These are phyloP conservation scores for Suhomyces vadensis DNA, from an alignment of 805 yeast species.

Conservation along the genomic window DNA sequence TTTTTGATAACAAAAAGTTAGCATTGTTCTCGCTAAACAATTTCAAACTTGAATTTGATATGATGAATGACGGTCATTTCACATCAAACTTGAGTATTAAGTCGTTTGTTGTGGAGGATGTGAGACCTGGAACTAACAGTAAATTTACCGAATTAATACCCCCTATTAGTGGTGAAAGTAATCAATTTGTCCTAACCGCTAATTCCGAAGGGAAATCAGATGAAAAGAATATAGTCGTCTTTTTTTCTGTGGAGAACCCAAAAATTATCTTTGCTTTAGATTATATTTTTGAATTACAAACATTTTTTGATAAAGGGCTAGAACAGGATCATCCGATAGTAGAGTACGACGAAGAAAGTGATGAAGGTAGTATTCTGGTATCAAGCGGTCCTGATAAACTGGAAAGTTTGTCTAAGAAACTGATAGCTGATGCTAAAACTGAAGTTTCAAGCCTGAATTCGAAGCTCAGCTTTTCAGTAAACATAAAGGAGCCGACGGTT, in stretches of 20 bases:
- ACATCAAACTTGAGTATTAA: constrained; percentile 62
- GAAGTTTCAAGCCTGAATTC: constrained; percentile 4
- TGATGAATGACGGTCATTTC: constrained; percentile 56
- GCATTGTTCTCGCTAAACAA: constrained; percentile 54
- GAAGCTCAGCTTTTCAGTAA: constrained; percentile 56
- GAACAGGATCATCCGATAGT: constrained; percentile 20
- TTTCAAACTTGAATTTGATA: constrained; percentile 49
- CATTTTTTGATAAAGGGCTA: constrained; percentile 56
- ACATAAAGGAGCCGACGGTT: constrained; percentile 74
- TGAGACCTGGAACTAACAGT: constrained; percentile 60
- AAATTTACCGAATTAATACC: constrained; percentile 84
- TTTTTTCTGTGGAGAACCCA: constrained; percentile 77
- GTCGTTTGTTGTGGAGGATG: constrained; percentile 78
- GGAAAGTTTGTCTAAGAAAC: not conserved
- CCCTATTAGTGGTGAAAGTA: constrained; percentile 54
- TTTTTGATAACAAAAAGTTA: constrained; percentile 37
- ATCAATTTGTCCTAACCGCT: constrained; percentile 68
- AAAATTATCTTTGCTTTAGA: constrained; percentile 81
- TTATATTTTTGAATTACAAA: constrained; percentile 73
- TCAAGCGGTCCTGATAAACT: not conserved
- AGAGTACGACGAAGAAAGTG: constrained; percentile 17
- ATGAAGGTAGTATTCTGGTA: constrained; percentile 1
- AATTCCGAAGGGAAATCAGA: constrained; percentile 42
- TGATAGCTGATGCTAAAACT: not conserved
- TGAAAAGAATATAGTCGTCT: constrained; percentile 44